Evolutionary conservation across 1,284 basidiomycete species (phyloP).

Genomic region (Moesziomyces sp.): DNA sequence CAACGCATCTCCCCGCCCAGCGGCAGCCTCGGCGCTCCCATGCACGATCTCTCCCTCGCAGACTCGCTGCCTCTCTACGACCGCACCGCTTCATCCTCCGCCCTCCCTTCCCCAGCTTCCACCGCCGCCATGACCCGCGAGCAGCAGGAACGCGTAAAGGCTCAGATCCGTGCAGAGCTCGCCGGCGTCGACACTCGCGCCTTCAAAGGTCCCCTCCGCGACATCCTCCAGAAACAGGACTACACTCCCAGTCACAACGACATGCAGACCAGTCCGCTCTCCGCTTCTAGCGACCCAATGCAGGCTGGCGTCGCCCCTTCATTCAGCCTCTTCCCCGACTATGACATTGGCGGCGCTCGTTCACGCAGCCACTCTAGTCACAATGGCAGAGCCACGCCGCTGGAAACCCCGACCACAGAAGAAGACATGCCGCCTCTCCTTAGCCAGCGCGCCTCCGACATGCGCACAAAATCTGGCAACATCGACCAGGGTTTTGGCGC

Average conservation of each 20-base stretch:
- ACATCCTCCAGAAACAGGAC: slow-evolving; percentile 49
- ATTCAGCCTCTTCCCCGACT: slow-evolving; percentile 45
- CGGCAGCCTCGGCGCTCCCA: slow-evolving; percentile 48
- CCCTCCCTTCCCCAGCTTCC: slow-evolving; percentile 17
- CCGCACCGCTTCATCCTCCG: slow-evolving; percentile 9
- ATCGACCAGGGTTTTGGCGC: slow-evolving; percentile 36
- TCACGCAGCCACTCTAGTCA: slow-evolving; percentile 17
- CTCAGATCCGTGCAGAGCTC: slow-evolving; percentile 51
- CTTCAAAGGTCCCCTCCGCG: slow-evolving; percentile 54
- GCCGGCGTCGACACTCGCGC: slow-evolving; percentile 55
- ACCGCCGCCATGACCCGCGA: slow-evolving; percentile 26
- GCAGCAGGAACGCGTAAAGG: slow-evolving; percentile 43
- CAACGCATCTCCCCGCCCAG: slow-evolving; percentile 36
- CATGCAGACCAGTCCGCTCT: slow-evolving; percentile 38
- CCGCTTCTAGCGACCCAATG: slow-evolving; percentile 37
- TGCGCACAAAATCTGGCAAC: slow-evolving; percentile 48
- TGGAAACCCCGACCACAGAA: slow-evolving; percentile 5
- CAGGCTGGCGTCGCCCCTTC: slow-evolving; percentile 42
- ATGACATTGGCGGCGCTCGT: slow-evolving; percentile 20
- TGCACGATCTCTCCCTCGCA: slow-evolving; percentile 42
- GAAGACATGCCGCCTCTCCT: slow-evolving; percentile 16
- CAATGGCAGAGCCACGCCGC: slow-evolving; percentile 3
- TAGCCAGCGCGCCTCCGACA: slow-evolving; percentile 22
- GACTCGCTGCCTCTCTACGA: slow-evolving; percentile 35
- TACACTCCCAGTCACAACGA: slow-evolving; percentile 30